Evolutionary conservation across 352 stramenopile genomes (phyloP).

Genomic region (Pelagophyceae sp.): DNA sequence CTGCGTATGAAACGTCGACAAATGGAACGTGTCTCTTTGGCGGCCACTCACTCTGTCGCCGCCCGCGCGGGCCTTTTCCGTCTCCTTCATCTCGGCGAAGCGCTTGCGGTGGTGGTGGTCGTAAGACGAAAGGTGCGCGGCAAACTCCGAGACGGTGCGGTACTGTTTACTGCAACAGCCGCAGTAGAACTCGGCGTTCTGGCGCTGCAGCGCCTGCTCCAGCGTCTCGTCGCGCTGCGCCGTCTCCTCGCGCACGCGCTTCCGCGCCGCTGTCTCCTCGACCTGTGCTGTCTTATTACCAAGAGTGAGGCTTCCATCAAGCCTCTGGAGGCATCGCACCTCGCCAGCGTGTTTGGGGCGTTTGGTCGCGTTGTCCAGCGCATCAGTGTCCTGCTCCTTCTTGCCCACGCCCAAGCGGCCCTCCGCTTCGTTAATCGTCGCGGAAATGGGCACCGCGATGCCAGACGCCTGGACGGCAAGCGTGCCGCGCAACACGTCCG

Average conservation of each 20-base stretch:
- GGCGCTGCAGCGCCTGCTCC: not conserved
- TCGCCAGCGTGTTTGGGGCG: not conserved
- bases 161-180: conserved; percentile 51
- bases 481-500: not conserved
- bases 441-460: not conserved
- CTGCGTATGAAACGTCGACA: not conserved
- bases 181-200: conserved; percentile 39
- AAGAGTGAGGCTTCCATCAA: not conserved
- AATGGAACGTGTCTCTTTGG: not conserved
- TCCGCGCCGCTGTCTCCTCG: not conserved
- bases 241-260: not conserved
- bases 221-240: not conserved
- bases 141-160: conserved; percentile 50
- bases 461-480: too few species aligned
- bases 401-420: not conserved
- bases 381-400: not conserved
- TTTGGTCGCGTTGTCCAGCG: not conserved
- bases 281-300: not conserved
- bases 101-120: conserved; percentile 54
- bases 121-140: conserved; percentile 54
- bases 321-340: too few species aligned
- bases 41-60: not conserved
- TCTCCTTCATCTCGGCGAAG: conserved; percentile 24
- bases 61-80: not conserved
- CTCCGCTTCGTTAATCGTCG: not conserved